phyloP scores from a whole-genome alignment of 1,139 yeast genomes.

The Taiozyma sp. region DNA sequence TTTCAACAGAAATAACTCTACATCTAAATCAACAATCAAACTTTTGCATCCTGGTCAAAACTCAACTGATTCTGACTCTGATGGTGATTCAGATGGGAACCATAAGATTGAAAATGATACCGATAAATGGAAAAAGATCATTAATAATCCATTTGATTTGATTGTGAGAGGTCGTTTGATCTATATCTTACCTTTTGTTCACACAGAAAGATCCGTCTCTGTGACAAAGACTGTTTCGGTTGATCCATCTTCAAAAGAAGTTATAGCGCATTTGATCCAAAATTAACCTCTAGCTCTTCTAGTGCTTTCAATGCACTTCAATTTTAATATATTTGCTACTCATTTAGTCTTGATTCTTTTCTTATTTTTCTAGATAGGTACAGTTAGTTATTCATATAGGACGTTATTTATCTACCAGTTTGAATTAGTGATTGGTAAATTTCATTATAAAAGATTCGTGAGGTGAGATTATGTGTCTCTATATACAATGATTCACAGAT shows the following conservation, averaged over 20 bases:
- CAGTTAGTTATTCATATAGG: not conserved
- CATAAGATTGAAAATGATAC: conserved; percentile 35
- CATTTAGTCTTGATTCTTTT: not conserved
- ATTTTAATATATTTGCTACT: not conserved
- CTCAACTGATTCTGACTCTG: conserved; percentile 40
- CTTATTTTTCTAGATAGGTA: not conserved
- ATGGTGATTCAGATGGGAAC: conserved; percentile 17
- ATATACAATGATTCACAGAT: not conserved
- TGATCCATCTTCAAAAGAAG: conserved; percentile 40
- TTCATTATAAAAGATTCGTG: not conserved
- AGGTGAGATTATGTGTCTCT: not conserved
- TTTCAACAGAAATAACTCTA: conserved; percentile 52
- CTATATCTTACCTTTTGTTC: conserved; percentile 68
- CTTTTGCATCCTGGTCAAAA: conserved; percentile 72
- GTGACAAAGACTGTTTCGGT: conserved; percentile 57
- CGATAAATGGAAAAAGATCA: conserved; percentile 70
- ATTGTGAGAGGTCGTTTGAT: conserved; percentile 79
- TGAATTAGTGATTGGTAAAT: not conserved
- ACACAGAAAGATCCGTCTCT: conserved; percentile 50
- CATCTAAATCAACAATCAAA: conserved; percentile 66
- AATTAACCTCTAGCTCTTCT: not conserved
- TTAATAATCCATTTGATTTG: conserved; percentile 80
- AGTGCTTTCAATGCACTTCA: not conserved
- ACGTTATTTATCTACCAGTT: not conserved
- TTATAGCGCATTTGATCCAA: not conserved